Evolutionary conservation across 176 grass and related monocot genomes (phyloP), one percentile per base, ranked within the genome.

Genomic region (Tuctoria greenei): DNA sequence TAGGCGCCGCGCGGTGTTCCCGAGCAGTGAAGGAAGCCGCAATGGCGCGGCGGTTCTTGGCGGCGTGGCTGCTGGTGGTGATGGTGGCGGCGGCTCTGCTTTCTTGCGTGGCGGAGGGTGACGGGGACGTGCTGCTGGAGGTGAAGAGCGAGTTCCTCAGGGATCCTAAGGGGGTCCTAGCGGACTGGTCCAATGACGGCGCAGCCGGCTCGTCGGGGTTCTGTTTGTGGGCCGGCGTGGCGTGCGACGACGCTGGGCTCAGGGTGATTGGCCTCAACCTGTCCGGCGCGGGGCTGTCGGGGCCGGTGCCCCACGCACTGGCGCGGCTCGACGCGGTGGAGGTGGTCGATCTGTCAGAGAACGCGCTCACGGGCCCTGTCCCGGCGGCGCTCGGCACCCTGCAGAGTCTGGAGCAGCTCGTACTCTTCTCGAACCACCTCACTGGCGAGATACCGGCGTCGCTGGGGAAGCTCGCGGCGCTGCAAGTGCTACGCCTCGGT

Each of bases 191-290:
- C 31, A 31, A 31, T 3, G 31, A 31, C 31, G 31, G 31, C 31
- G 31, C 3, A 3, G 31, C 59, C 25, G 34, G 55, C 61, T 72
- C 11, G 71, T 31, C 86, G 51, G 86, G 7, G 13, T 94, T 84
- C 81, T 98, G 95, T 17, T 70, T 78, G 6, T 98, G 95, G 95
- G 47, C 80, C 31, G 95, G 95, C 16, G 86, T 98, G 38, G 62
- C 65, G 38, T 98, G 95, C 77, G 88, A 93, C 62, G 71, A 15
- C 11, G 83, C 77, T 34, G 74, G 73, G 56, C 28, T 73, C 15
- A 73, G 78, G 41, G 89, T 92, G 25, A 61, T 82, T 8, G 89
- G 57, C 13, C 82, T 98, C 17, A 98, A 98, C 82, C 88, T 98
- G 16, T 94, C 95, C n/a, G 73, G 84, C 28, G 72, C 84, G 15